Percentiles rank a stretch among this genome's conserved stretches.
phyloP scores from a whole-genome alignment of 2,329 filamentous ascomycete species.

The Lecanoromycetidae sp. region DNA sequence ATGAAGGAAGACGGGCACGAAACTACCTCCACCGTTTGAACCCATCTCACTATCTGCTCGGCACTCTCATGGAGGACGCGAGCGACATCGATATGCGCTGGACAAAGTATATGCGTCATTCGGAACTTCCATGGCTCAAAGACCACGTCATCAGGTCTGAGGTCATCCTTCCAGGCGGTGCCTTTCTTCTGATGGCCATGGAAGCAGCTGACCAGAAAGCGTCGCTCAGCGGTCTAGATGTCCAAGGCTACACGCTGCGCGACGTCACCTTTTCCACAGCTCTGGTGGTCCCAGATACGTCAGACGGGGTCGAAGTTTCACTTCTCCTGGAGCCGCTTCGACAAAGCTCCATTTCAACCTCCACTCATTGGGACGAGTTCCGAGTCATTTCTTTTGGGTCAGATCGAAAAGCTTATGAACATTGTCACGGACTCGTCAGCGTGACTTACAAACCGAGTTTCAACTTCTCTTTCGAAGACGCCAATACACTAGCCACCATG shows the following conservation, averaged over 20 bases:
- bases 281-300: slow-evolving; percentile 18
- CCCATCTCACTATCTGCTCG: slow-evolving; percentile 19
- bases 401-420: slow-evolving; percentile 10
- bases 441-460: not conserved
- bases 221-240: slow-evolving; percentile 7
- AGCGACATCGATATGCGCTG: slow-evolving; percentile 10
- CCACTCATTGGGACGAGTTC: slow-evolving; percentile 19
- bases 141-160: slow-evolving; percentile 11
- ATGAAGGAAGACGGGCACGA: slow-evolving; percentile 19
- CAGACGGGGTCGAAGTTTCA: slow-evolving; percentile 12
- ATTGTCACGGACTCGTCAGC: slow-evolving; percentile 7
- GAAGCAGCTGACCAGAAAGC: slow-evolving; percentile 21
- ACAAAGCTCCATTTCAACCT: not conserved
- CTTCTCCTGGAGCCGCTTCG: slow-evolving; percentile 9
- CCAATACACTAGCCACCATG: not conserved
- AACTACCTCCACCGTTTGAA: slow-evolving; percentile 10
- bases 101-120: slow-evolving; percentile 1
- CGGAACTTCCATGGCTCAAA: slow-evolving; percentile 13
- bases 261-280: slow-evolving; percentile 20
- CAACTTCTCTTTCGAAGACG: not conserved
- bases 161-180: slow-evolving; percentile 12
- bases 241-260: slow-evolving; percentile 18
- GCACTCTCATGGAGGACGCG: slow-evolving; percentile 5
- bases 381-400: slow-evolving; percentile 16
- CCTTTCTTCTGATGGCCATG: slow-evolving; percentile 16